Evolutionary conservation across 768 basidiomycete genomes (phyloP).

Genomic region (Mycena crocata): DNA sequence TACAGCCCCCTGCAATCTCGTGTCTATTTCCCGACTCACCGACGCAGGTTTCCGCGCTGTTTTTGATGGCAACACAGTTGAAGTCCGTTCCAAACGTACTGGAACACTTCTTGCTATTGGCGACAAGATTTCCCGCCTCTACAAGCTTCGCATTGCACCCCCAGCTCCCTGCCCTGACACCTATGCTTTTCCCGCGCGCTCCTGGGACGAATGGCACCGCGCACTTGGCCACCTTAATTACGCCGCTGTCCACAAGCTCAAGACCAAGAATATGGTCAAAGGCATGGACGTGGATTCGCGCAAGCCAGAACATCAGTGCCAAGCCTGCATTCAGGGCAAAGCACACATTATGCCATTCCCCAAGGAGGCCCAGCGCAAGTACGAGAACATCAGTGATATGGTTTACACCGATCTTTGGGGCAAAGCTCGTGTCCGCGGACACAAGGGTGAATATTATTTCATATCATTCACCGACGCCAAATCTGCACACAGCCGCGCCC

Average conservation of each 20-base stretch:
- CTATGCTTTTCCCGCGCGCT: constrained; percentile 5
- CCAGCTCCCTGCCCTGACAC: background rate
- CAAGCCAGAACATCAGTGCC: constrained; percentile 35
- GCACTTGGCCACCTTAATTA: constrained; percentile 39
- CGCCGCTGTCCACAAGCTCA: constrained; percentile 25
- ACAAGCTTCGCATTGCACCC: constrained; percentile 5
- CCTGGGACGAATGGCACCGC: constrained; percentile 40
- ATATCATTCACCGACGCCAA: constrained; percentile 24
- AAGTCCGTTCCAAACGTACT: constrained; percentile 5
- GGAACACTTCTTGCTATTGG: constrained; percentile 9
- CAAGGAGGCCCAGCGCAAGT: constrained; percentile 34
- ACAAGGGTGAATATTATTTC: constrained; percentile 23
- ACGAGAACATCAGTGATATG: constrained; percentile 36
- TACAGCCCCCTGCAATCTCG: constrained; percentile 17
- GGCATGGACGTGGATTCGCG: constrained; percentile 38
- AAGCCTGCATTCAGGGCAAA: constrained; percentile 42
- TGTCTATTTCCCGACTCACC: constrained; percentile 9
- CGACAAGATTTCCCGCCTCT: constrained; percentile 10
- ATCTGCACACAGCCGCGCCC: background rate
- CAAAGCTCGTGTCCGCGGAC: constrained; percentile 3
- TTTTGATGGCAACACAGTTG: constrained; percentile 8
- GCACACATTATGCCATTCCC: constrained; percentile 40
- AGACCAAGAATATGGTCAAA: constrained; percentile 35
- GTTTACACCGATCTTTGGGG: constrained; percentile 28
- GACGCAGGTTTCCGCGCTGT: constrained; percentile 19